Evolutionary conservation across 2,329 filamentous ascomycete genomes (phyloP), one percentile per base, ranked within the genome.

Genomic region (Botrytis paeoniae): DNA sequence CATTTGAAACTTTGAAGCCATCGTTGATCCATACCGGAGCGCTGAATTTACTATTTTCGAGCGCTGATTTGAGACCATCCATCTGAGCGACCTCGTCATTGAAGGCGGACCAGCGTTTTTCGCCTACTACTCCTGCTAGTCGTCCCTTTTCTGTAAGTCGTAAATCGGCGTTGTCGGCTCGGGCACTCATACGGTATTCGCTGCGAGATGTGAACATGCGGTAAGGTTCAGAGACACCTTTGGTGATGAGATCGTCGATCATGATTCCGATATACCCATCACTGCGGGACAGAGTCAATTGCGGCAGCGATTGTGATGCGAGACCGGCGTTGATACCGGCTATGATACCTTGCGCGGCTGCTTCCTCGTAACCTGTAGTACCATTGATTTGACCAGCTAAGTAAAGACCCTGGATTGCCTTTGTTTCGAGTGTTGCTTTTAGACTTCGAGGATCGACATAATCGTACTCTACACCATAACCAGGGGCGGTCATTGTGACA

Each of bases 261-360:
- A 99, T 97, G 83, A 99, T 92, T 77, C 96, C 96, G 79, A 99
- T 98, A 82, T 98, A 99, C 20, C 94, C 94, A 81, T 99, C 95
- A 1, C 92, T 91, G 76, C 96, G 88, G 12, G 91, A 91, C 43
- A 99, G 84, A 0, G 88, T 88, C 74, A 97, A 86, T 0, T 90
- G 87, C 2, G 85, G 82, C 73, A 92, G 89, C 1, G 88, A 88
- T 74, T 89, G 87, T 0, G 95, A 89, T 1, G 91, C 87, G n/a
- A 96, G 88, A 3, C 95, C 96, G 1, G 96, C 96, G 80, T 99
- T 99, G 79, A 95, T 95, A 45, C 96, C 96, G 0, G 96, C 96
- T 22, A 99, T 85, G 64, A 99, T 87, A 16, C 96, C 96, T 82
- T 99, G 96, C 0, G 93, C 95, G 0, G 96, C 94, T 16, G 96